Percentiles rank a stretch among this genome's conserved stretches.
phyloP scores from a whole-genome alignment of 2,329 filamentous ascomycete species.

The Nannizziopsis arthrosporioides region DNA sequence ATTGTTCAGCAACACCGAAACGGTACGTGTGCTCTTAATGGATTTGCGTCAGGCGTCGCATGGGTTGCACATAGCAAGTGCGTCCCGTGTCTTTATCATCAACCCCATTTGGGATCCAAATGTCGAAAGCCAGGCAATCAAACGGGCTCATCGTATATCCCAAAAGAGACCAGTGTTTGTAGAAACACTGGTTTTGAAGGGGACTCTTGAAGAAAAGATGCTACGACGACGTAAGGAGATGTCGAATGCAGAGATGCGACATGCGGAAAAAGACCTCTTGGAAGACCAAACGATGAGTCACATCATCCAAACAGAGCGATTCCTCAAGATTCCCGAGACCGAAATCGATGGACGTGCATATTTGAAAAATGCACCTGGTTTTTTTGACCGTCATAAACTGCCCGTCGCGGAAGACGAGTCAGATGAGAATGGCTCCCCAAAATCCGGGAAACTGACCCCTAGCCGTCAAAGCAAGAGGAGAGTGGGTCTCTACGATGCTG shows the following conservation, averaged over 20 bases:
- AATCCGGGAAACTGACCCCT: too few relatives aligned
- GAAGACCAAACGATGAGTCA: slow-evolving; percentile 48
- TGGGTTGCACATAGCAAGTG: slow-evolving; percentile 71
- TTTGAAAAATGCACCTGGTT: slow-evolving; percentile 22
- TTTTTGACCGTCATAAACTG: slow-evolving; percentile 31
- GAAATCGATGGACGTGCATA: slow-evolving; percentile 21
- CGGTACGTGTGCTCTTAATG: slow-evolving; percentile 73
- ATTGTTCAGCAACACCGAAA: slow-evolving; percentile 58
- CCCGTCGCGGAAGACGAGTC: slow-evolving; percentile 24
- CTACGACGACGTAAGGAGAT: slow-evolving; percentile 61
- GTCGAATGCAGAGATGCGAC: slow-evolving; percentile 50
- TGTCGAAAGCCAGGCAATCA: slow-evolving; percentile 82
- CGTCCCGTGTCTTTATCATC: slow-evolving; percentile 78
- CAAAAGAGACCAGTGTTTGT: slow-evolving; percentile 68
- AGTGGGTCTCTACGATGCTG: background rate
- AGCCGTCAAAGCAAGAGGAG: background rate
- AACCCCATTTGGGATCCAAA: slow-evolving; percentile 76
- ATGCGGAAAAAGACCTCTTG: slow-evolving; percentile 45
- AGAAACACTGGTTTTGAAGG: slow-evolving; percentile 69
- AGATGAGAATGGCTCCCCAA: too few relatives aligned
- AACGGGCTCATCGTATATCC: slow-evolving; percentile 76
- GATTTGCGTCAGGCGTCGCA: slow-evolving; percentile 82
- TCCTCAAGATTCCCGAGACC: slow-evolving; percentile 34
- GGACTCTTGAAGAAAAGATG: slow-evolving; percentile 77
- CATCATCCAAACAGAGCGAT: slow-evolving; percentile 47